Percentiles rank a stretch among this genome's conserved stretches.
These are phyloP conservation scores for Phytopythium litorale DNA, from an alignment of 352 stramenopile species.

Conservation along the genomic window DNA sequence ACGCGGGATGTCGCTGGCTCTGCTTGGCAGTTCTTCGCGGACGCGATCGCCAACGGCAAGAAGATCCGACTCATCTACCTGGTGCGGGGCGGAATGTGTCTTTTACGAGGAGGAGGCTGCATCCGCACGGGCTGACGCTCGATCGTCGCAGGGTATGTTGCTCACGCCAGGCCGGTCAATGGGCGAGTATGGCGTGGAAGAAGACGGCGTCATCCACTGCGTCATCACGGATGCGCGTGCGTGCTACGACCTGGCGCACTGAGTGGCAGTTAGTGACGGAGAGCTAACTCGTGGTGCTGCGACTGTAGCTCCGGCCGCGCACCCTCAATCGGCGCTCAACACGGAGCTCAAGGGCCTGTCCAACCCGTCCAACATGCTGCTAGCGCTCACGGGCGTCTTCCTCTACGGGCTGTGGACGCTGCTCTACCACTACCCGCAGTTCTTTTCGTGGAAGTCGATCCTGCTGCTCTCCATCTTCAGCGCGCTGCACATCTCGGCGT, in stretches of 20 bases:
- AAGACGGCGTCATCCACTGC: constrained; percentile 70
- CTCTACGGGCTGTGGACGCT: constrained; percentile 76
- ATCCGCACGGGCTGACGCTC: not conserved
- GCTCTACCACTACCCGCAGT: constrained; percentile 76
- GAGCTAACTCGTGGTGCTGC: constrained; percentile 9
- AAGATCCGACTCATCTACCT: constrained; percentile 80
- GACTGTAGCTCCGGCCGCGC: constrained; percentile 26
- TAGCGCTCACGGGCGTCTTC: constrained; percentile 56
- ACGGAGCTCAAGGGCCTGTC: constrained; percentile 49
- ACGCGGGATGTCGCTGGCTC: not conserved
- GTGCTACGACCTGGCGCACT: constrained; percentile 9
- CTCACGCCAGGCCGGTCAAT: constrained; percentile 53
- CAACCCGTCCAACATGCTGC: constrained; percentile 53
- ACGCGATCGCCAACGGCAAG: constrained; percentile 45
- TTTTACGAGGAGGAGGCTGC: too few species aligned
- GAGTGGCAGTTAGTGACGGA: not conserved
- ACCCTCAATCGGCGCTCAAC: constrained; percentile 36
- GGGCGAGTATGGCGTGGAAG: constrained; percentile 77
- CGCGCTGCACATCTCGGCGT: constrained; percentile 51
- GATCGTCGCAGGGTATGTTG: constrained; percentile 52
- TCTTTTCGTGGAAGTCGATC: constrained; percentile 74
- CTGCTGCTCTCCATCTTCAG: constrained; percentile 65
- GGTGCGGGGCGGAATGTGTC: constrained; percentile 12
- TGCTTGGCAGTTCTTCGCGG: constrained; percentile 48
- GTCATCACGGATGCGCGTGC: constrained; percentile 69